These are phyloP conservation scores for Meripilus lineatus DNA, from an alignment of 1,284 basidiomycete genomes.

Conservation along the genomic window DNA sequence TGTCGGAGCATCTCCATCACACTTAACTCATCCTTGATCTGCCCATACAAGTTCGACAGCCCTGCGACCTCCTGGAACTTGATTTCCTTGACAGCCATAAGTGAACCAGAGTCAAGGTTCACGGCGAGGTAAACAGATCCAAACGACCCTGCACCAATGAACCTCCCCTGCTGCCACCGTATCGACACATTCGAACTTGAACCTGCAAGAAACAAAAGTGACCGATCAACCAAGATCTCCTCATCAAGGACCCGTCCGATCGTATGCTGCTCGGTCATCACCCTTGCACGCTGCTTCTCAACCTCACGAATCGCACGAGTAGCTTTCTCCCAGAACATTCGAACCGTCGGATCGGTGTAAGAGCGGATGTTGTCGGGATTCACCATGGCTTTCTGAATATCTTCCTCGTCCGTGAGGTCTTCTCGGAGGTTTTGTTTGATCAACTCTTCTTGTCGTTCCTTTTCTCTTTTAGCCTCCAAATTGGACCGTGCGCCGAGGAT, in stretches of 20 bases:
- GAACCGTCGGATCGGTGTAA: slow-evolving; percentile 60
- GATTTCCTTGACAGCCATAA: slow-evolving; percentile 99
- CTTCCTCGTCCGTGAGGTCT: slow-evolving; percentile 42
- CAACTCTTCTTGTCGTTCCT: slow-evolving; percentile 76
- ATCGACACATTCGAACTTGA: slow-evolving; percentile 94
- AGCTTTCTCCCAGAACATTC: slow-evolving; percentile 71
- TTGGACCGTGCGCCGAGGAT: slow-evolving; percentile 91
- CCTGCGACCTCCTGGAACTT: slow-evolving; percentile 92
- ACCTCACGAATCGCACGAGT: slow-evolving; percentile 42
- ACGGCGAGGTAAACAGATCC: slow-evolving; percentile 98
- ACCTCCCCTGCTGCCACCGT: slow-evolving; percentile 97
- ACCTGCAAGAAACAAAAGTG: slow-evolving; percentile 87
- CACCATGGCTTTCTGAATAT: slow-evolving; percentile 33
- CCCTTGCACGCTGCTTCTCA: slow-evolving; percentile 49
- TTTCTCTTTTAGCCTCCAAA: slow-evolving; percentile 85
- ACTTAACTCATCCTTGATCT: slow-evolving; percentile 95
- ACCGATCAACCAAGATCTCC: slow-evolving; percentile 87
- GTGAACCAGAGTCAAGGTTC: slow-evolving; percentile 92
- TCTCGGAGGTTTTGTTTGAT: slow-evolving; percentile 54
- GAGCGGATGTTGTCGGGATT: slow-evolving; percentile 29
- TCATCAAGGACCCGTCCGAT: slow-evolving; percentile 90
- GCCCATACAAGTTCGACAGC: slow-evolving; percentile 80
- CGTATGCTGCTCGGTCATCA: slow-evolving; percentile 67
- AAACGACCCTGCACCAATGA: slow-evolving; percentile 97
- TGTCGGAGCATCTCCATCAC: slow-evolving; percentile 99